These are phyloP conservation scores for Warburgia ugandensis DNA, from an alignment of 164 flowering plant species.

Conservation along the genomic window DNA sequence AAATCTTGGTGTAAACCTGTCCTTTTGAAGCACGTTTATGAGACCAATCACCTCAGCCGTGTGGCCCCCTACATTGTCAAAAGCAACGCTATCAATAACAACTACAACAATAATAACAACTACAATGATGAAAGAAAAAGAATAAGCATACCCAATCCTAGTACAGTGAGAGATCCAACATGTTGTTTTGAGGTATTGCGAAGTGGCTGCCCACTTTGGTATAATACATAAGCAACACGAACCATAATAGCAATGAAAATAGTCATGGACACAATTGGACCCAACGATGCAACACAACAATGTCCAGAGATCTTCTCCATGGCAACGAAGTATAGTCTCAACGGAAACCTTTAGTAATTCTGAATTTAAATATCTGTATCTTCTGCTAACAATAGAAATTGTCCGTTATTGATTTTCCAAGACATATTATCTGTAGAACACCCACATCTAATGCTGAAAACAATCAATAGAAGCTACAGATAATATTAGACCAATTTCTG, in stretches of 20 bases:
- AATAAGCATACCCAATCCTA: slow-evolving; percentile 68
- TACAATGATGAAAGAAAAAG: neutral
- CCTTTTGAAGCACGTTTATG: slow-evolving; percentile 47
- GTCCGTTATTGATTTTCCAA: no score
- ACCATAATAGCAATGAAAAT: slow-evolving; percentile 19
- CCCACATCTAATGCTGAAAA: no score
- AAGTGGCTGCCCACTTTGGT: slow-evolving; percentile 38
- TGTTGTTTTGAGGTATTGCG: slow-evolving; percentile 14
- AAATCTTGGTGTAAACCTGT: slow-evolving; percentile 57
- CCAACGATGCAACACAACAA: neutral
- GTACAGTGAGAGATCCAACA: slow-evolving; percentile 55
- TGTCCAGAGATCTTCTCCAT: slow-evolving; percentile 3
- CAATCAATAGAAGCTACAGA: no score
- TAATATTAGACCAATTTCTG: no score
- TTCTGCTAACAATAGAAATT: no score
- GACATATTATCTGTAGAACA: no score
- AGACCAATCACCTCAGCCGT: slow-evolving; percentile 98
- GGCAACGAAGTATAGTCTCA: no score
- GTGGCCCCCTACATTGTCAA: slow-evolving; percentile 63
- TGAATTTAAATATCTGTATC: no score
- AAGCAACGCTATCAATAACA: slow-evolving; percentile 6
- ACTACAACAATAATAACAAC: neutral
- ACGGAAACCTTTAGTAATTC: no score
- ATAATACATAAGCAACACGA: slow-evolving; percentile 43
- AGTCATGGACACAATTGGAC: slow-evolving; percentile 2